Percentiles rank a stretch among this genome's conserved stretches.
These are phyloP conservation scores for Mucor circinelloides DNA, from an alignment of 371 early-diverging fungal genomes.

Conservation along the genomic window DNA sequence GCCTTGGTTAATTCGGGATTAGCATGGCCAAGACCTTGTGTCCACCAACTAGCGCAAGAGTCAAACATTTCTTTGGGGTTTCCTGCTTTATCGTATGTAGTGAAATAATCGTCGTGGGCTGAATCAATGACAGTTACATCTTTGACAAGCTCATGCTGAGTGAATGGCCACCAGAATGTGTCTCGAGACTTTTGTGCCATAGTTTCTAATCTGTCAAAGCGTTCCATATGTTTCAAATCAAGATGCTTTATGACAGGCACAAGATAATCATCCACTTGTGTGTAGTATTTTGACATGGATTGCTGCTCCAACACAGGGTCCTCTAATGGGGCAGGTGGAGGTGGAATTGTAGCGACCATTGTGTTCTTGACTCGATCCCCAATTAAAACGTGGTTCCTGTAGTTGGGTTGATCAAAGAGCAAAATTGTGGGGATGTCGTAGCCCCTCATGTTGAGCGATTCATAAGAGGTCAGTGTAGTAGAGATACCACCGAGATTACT, in stretches of 20 bases:
- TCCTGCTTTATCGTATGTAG: constrained; percentile 41
- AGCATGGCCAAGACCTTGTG: constrained; percentile 82
- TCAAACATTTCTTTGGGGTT: constrained; percentile 60
- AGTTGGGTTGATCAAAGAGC: constrained; percentile 64
- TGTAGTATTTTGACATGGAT: constrained; percentile 63
- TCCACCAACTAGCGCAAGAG: constrained; percentile 87
- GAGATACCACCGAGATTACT: constrained; percentile 80
- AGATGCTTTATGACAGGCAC: constrained; percentile 52
- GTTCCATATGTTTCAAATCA: constrained; percentile 48
- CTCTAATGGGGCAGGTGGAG: constrained; percentile 50
- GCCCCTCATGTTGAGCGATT: constrained; percentile 70
- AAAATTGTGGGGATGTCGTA: constrained; percentile 74
- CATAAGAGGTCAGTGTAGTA: constrained; percentile 76
- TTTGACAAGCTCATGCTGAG: constrained; percentile 70
- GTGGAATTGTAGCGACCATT: constrained; percentile 48
- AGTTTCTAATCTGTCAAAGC: constrained; percentile 60
- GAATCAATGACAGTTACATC: constrained; percentile 80
- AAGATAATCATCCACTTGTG: constrained; percentile 50
- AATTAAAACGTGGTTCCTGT: constrained; percentile 63
- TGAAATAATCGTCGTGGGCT: constrained; percentile 70
- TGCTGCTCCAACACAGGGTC: constrained; percentile 53
- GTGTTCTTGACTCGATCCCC: constrained; percentile 15
- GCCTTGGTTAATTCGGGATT: constrained; percentile 63
- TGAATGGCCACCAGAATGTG: constrained; percentile 86
- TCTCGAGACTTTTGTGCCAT: constrained; percentile 61